Base-by-base conservation (phyloP, 805 yeast genomes). In the Hanseniaspora occidentalis region DNA sequence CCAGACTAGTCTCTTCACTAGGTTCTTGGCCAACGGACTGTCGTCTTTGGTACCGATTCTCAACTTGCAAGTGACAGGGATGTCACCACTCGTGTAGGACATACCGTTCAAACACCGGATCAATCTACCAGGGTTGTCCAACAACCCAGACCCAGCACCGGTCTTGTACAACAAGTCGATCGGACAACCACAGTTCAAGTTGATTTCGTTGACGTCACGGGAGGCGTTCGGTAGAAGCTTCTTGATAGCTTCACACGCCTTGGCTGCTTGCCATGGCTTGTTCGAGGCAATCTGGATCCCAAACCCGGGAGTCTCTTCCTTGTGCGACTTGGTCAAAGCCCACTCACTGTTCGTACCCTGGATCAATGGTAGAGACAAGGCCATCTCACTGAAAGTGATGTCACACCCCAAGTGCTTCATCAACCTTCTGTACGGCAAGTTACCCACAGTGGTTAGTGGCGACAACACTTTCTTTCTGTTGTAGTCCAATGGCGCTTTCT, bases 401-500 rank as follows among this genome's bases (percentile, higher is more conserved):
- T 92, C 96, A 10, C 95, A 95, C 14, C 96, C 96, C 25, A 85
- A 60, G 1, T 79, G 70, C 52, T 79, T 81, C 96, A 92, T 88
- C 45, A 92, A 69, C 50, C 97, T 72, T 60, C 99, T 79, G 63
- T 75, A 92, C 13, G 99, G 98, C 51, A 92, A 68, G 60, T 92
- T 92, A 18, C 99, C 99, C 5, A 92, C 98, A 0, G 99, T 92
- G 25, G 99, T 94, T 46, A 92, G 70, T 1, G 99, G 99, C 2
- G 96, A 84, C 6, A 92, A 79, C 44, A 92, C 85, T 60, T 86
- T 86, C 48, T 89, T 89, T 36, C 75, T 66, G 26, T 66, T 64
- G 39, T 83, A 69, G 53, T 86, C 66, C 37, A 92, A 55, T 42
- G 62, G 69, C 2, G 26, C 21, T 58, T 80, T 83, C 73, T 92